Percentiles rank a stretch among this genome's conserved stretches.
Conservation (phyloP, 768 basidiomycete species). For the Clitopilus passeckerianus region DNA sequence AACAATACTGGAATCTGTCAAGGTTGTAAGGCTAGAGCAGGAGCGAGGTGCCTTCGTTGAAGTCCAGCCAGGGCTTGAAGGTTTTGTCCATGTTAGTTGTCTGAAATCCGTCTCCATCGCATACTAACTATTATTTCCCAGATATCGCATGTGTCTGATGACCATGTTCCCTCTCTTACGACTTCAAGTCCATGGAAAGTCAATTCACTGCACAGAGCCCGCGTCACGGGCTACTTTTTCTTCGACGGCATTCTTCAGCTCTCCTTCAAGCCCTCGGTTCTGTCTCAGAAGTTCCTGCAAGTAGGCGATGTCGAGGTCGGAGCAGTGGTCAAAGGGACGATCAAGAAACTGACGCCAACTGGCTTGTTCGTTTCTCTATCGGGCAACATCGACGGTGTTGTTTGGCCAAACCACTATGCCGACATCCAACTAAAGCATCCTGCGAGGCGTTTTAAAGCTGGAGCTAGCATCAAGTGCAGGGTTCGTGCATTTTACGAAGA, state of each 20-base stretch:
- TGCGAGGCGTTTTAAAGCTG: slow-evolving; percentile 82
- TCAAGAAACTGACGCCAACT: slow-evolving; percentile 79
- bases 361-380: slow-evolving; percentile 83
- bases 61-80: slow-evolving; percentile 58
- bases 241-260: slow-evolving; percentile 88
- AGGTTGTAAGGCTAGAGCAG: slow-evolving; percentile 66
- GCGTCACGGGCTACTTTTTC: slow-evolving; percentile 80
- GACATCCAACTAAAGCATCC: slow-evolving; percentile 95
- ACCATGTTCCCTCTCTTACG: slow-evolving; percentile 79
- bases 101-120: slow-evolving; percentile 18
- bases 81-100: slow-evolving; percentile 74
- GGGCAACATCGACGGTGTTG: slow-evolving; percentile 85
- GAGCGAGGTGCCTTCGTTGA: slow-evolving; percentile 81
- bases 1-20: slow-evolving; percentile 62
- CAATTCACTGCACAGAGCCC: slow-evolving; percentile 75
- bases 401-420: slow-evolving; percentile 94
- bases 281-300: slow-evolving; percentile 84
- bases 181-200: slow-evolving; percentile 77
- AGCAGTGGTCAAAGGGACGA: slow-evolving; percentile 78
- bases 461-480: slow-evolving; percentile 77
- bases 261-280: slow-evolving; percentile 76
- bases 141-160: slow-evolving; percentile 94
- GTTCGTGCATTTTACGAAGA: slow-evolving; percentile 34
- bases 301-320: slow-evolving; percentile 82
- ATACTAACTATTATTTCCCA: slow-evolving; percentile 24